Evolutionary conservation across 148 eudicot species (phyloP).

Genomic region (Camellia sinensis): DNA sequence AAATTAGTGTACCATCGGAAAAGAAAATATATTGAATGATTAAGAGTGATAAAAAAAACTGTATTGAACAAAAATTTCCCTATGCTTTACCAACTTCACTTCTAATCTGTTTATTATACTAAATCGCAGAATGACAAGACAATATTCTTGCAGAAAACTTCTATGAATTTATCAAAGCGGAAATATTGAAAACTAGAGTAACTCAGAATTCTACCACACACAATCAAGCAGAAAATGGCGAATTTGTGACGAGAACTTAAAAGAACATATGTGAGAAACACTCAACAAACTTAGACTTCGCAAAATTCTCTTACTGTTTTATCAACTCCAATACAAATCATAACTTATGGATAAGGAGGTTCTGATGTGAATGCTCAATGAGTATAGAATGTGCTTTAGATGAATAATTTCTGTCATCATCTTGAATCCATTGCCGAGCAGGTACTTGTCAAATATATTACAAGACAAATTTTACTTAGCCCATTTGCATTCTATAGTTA

Average conservation of each 20-base stretch:
- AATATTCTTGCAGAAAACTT: slow-evolving; percentile 1
- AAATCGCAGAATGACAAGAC: background rate
- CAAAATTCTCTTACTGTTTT: background rate
- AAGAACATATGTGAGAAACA: background rate
- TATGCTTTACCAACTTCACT: background rate
- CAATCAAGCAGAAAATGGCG: background rate
- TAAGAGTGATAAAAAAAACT: no score
- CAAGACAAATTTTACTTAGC: no score
- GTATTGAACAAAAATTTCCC: no score
- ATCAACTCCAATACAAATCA: background rate
- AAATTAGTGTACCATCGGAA: background rate
- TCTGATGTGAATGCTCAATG: background rate
- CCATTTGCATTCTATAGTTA: background rate
- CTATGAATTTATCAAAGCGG: background rate
- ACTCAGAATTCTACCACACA: background rate
- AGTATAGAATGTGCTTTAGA: background rate
- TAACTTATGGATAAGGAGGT: background rate
- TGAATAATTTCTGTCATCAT: background rate
- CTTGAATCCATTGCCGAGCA: slow-evolving; percentile 1
- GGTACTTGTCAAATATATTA: background rate
- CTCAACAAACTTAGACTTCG: background rate
- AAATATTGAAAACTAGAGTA: background rate
- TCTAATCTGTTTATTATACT: background rate
- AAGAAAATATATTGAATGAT: background rate
- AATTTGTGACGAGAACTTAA: background rate